A percentile compares a stretch with the other conserved stretches of the same genome.
phyloP scores from a whole-genome alignment of 2,329 filamentous ascomycete species.

The Uncinocarpus reesii region DNA sequence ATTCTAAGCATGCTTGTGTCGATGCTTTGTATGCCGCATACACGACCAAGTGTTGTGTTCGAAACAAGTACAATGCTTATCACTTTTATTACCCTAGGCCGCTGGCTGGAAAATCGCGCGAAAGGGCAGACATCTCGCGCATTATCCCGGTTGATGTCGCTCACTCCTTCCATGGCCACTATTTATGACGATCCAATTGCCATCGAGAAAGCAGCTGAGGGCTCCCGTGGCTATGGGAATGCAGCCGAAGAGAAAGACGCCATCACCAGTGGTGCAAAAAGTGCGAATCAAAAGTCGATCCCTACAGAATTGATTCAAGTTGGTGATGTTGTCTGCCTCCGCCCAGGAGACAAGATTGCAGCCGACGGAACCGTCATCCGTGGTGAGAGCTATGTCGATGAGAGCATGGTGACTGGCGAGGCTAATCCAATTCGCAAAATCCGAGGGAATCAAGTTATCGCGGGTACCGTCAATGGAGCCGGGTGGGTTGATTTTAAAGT shows the following conservation, averaged over 20 bases:
- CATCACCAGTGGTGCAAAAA: slow-evolving; percentile 15
- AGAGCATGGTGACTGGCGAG: slow-evolving; percentile 98
- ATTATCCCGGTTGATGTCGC: slow-evolving; percentile 84
- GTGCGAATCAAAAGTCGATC: slow-evolving; percentile 72
- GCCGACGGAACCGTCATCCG: slow-evolving; percentile 79
- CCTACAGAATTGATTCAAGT: slow-evolving; percentile 91
- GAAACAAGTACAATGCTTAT: slow-evolving; percentile 98
- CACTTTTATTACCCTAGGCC: slow-evolving; percentile 83
- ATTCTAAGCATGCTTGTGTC: slow-evolving; percentile 77
- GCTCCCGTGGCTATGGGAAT: slow-evolving; percentile 44
- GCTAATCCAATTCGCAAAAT: slow-evolving; percentile 89
- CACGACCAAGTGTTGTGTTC: slow-evolving; percentile 77
- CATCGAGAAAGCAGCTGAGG: slow-evolving; percentile 77
- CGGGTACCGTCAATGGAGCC: slow-evolving; percentile 89
- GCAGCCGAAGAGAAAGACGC: slow-evolving; percentile 15
- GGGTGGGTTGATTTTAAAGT: slow-evolving; percentile 88
- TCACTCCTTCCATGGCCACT: slow-evolving; percentile 91
- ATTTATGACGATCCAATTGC: slow-evolving; percentile 94
- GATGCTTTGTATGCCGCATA: slow-evolving; percentile 62
- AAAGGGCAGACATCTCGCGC: slow-evolving; percentile 96
- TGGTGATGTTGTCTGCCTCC: slow-evolving; percentile 83
- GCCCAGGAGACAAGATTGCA: slow-evolving; percentile 92
- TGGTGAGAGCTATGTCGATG: slow-evolving; percentile 87
- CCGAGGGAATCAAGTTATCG: slow-evolving; percentile 69
- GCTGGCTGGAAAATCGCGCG: slow-evolving; percentile 85